Conservation (phyloP, 805 yeast genomes). For the Metschnikowia cubensis region DNA sequence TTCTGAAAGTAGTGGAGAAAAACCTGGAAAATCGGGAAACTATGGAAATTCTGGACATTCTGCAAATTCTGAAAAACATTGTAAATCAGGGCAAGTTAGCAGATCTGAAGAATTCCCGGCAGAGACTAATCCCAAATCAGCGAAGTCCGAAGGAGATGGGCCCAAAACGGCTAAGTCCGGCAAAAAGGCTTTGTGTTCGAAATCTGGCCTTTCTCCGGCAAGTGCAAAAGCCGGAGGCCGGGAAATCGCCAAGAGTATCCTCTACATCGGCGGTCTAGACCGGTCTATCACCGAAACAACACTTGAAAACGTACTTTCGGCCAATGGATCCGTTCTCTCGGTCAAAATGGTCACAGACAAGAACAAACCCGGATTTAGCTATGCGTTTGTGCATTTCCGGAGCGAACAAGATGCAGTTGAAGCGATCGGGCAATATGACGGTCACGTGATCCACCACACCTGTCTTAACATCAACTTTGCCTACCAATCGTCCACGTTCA, state of each 20-base stretch:
- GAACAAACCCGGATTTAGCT: slow-evolving; percentile 67
- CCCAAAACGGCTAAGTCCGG: too few species aligned
- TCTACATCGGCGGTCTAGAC: slow-evolving; percentile 75
- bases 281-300: slow-evolving; percentile 61
- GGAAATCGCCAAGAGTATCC: slow-evolving; percentile 65
- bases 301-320: slow-evolving; percentile 58
- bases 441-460: slow-evolving; percentile 49
- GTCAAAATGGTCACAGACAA: slow-evolving; percentile 75
- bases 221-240: slow-evolving; percentile 63
- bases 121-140: too few species aligned
- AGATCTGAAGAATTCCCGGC: too few species aligned
- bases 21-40: too few species aligned
- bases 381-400: slow-evolving; percentile 78
- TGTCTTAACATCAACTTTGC: slow-evolving; percentile 77
- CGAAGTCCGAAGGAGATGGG: too few species aligned
- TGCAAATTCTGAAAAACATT: too few species aligned
- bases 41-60: too few species aligned
- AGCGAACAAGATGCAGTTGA: slow-evolving; percentile 53
- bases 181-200: too few species aligned
- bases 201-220: not conserved
- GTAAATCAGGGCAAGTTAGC: too few species aligned
- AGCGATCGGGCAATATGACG: slow-evolving; percentile 61
- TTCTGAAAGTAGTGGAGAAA: too few species aligned
- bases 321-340: slow-evolving; percentile 56
- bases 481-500: slow-evolving; percentile 70